Evolutionary conservation across 208 protist species (phyloP).

Genomic region (Acanthamoeba triangularis): DNA sequence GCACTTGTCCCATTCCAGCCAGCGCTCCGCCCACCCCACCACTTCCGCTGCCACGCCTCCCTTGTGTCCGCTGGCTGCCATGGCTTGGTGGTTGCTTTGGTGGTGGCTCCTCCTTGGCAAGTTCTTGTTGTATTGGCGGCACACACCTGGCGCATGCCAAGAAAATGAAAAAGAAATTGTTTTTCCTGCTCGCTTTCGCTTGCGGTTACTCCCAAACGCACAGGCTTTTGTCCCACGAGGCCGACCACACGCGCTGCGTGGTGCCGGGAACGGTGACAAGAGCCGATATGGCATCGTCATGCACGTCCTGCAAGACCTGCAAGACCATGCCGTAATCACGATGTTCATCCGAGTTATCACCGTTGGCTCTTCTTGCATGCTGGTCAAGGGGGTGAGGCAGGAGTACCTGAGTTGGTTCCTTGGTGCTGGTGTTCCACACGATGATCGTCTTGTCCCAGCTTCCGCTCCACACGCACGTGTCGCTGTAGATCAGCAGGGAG

Average conservation of each 20-base stretch:
- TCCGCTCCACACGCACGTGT: slow-evolving; percentile 21
- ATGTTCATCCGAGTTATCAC: too few species aligned
- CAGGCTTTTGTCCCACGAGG: slow-evolving; percentile 12
- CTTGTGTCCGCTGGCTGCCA: too few species aligned
- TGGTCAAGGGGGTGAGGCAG: not conserved
- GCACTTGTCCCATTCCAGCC: slow-evolving; percentile 55
- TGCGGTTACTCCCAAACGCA: slow-evolving; percentile 26
- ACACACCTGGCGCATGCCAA: too few species aligned
- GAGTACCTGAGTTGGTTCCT: not conserved
- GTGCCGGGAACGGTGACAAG: not conserved
- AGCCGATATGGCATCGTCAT: slow-evolving; percentile 28
- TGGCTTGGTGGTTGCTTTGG: too few species aligned
- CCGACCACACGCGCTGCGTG: not conserved
- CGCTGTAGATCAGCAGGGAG: not conserved
- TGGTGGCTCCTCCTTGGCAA: too few species aligned
- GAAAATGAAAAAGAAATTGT: too few species aligned
- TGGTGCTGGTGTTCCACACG: slow-evolving; percentile 38
- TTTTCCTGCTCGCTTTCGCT: too few species aligned
- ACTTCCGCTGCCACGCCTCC: too few species aligned
- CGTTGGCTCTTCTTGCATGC: too few species aligned
- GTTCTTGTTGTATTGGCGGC: too few species aligned
- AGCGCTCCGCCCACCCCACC: not conserved
- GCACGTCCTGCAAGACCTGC: slow-evolving; percentile 11
- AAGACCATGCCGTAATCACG: not conserved
- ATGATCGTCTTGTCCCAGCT: slow-evolving; percentile 70